phyloP scores from a whole-genome alignment of 129 eudicot species.

The Heracleum sosnowskyi region DNA sequence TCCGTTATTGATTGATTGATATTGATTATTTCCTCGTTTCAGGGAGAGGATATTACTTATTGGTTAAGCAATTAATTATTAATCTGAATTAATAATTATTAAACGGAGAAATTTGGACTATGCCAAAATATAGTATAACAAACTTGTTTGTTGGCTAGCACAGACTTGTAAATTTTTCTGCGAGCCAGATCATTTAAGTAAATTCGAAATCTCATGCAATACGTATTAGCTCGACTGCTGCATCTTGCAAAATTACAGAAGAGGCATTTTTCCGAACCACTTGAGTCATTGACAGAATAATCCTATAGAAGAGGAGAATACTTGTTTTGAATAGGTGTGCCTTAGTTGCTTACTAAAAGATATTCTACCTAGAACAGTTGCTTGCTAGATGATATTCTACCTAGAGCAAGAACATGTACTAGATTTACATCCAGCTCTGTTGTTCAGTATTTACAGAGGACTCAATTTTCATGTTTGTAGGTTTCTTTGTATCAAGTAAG shows the following conservation, averaged over 20 bases:
- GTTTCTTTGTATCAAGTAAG: neutral
- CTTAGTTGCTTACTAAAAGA: neutral
- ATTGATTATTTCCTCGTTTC: no score
- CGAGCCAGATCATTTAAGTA: neutral
- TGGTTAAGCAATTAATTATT: no score
- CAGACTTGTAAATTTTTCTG: neutral
- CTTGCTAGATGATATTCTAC: neutral
- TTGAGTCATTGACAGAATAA: neutral
- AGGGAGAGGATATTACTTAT: no score
- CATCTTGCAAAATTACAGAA: no score
- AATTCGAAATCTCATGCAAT: no score
- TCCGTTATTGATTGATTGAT: no score
- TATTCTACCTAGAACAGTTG: neutral
- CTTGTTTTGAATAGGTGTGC: neutral
- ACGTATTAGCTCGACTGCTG: neutral
- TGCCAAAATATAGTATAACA: no score
- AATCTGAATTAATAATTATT: no score
- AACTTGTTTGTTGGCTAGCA: neutral
- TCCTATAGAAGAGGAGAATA: neutral
- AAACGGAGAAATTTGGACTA: no score
- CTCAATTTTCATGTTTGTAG: neutral
- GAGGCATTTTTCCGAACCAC: no score
- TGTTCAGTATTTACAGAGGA: neutral
- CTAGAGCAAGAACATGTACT: neutral
- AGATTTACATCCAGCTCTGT: neutral